Evolutionary conservation across 345 rosid genomes (phyloP), one percentile per base, ranked within the genome.

Genomic region (Citrus trifoliata): DNA sequence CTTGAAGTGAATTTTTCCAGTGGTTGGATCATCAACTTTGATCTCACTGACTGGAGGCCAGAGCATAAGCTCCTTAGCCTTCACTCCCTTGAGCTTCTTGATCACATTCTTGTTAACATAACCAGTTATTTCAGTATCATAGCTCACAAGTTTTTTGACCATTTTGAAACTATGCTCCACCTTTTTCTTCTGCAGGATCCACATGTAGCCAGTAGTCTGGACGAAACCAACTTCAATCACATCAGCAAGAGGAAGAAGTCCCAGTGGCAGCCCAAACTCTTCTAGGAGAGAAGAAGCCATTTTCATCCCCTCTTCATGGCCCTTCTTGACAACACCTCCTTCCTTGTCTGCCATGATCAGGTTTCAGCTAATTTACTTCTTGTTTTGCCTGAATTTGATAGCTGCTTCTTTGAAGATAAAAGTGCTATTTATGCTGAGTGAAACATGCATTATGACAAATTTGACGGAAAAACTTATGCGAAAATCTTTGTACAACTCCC

Each of bases 31-130:
- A 2, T 80, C 88, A 25, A 82, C 81, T 1, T 13, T 32, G 21
- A 88, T 86, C 82, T 86, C 88, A 42, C 74, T 68, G 21, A 90
- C 86, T 0, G 86, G 85, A 55, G 87, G 84, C 93, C 92, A 90
- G 40, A 87, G 81, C 82, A 90, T 76, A 73, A 88, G 74, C 71
- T 88, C 92, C 85, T 81, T 88, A 22, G 89, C 89, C 84, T 87
- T 88, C 70, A 88, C 92, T 42, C 90, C 93, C 82, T 86, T 87
- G 55, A 88, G 90, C 80, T 87, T 84, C 83, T 85, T 86, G 80
- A 87, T 86, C 76, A 64, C 66, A 73, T 82, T 86, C 82, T 82
- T 82, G 63, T 63, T 73, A 5, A 88, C 80, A 33, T 22, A 85
- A 70, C 87, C 89, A 5, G 87, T 86, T 35, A 90, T 83, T 62